Evolutionary conservation across 2,329 filamentous ascomycete species (phyloP), one percentile per base, ranked within the genome.

Genomic region (Chaetomium strumarium): DNA sequence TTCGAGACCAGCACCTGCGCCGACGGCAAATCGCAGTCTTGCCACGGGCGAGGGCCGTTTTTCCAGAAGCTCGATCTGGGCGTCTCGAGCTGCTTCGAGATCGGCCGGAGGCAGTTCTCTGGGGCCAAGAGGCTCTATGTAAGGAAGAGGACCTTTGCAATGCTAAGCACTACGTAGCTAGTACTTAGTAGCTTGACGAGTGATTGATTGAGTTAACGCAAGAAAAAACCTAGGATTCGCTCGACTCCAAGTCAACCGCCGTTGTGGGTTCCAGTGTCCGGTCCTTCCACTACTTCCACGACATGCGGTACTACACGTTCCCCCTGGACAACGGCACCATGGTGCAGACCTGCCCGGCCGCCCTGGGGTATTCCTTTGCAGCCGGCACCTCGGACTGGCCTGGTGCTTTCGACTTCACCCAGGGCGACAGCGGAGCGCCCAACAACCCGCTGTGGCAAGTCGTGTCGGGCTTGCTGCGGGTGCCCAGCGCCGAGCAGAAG

Each of bases 341-440:
- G 44, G 86, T 85, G 17, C 76, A 74, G 37, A 95, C 90, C 0
- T 96, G 91, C 62, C 85, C 90, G 14, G 90, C 90, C 0, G 90
- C 90, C 0, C 73, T 96, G 50, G 91, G 91, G 3, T 92, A 92
- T 66, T 89, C 87, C 0, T 96, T 96, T 64, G 90, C 90, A 1
- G 91, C 87, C 3, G 91, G 91, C 17, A 96, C 91, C 0, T 88
- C 88, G 0, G 91, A 96, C 63, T 88, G 91, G 0, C 90, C 91
- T 0, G 91, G 91, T 2, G 82, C 81, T 0, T 93, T 95, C 62
- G 91, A 96, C 71, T 95, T 96, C 66, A 90, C 87, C 14, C 91
- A 96, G 67, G 88, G 84, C 58, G 82, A 88, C 63, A 84, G 85
- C 0, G 84, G 85, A 24, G 72, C 76, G 5, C 85, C 90, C 0